These are phyloP conservation scores for Zoysia pacifica DNA, from an alignment of 176 grass and related monocot genomes.

Conservation along the genomic window DNA sequence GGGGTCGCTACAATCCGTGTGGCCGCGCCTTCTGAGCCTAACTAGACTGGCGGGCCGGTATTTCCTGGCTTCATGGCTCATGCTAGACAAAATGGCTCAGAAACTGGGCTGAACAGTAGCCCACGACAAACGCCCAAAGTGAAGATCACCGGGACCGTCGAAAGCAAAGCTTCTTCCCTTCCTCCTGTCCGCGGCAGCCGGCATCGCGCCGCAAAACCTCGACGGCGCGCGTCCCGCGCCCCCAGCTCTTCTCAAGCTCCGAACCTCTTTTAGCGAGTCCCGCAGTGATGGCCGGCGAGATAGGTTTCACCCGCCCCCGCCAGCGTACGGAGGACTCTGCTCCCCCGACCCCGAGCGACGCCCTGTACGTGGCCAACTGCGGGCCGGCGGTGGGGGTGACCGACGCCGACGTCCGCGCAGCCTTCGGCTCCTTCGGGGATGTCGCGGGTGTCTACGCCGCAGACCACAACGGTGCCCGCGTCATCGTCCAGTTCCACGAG, in stretches of 20 bases:
- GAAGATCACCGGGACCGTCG: neutral
- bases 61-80: no score
- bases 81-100: no score
- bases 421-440: conserved; percentile 67
- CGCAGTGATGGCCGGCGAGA: conserved; percentile 39
- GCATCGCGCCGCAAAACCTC: neutral
- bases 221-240: neutral
- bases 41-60: neutral
- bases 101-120: neutral
- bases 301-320: conserved; percentile 53
- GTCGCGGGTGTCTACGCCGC: conserved; percentile 58
- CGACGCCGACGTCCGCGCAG: conserved; percentile 49
- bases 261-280: conserved; percentile 3
- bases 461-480: conserved; percentile 67
- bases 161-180: neutral
- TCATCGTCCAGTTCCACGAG: conserved; percentile 71
- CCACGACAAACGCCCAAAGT: neutral
- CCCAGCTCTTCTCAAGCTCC: neutral
- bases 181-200: neutral
- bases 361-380: conserved; percentile 87
- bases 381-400: conserved; percentile 74
- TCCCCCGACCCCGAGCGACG: conserved; percentile 28
- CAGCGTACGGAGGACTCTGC: conserved; percentile 7
- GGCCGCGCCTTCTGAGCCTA: neutral
- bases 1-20: no score